Conservation (phyloP, 1,284 basidiomycete species). For the Malassezia restricta region DNA sequence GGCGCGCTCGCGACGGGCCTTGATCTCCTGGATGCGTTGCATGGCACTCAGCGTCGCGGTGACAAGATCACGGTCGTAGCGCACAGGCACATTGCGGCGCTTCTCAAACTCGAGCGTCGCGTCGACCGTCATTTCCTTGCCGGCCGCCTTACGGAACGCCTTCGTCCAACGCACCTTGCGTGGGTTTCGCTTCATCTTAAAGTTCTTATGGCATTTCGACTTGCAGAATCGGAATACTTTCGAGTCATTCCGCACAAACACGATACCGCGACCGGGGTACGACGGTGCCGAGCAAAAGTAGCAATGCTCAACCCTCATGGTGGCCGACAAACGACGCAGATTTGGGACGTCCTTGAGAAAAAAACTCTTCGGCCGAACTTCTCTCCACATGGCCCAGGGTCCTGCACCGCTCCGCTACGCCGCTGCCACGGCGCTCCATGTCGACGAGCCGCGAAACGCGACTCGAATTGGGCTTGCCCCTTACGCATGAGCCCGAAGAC, state of each 20-base stretch:
- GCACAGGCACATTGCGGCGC: constrained; percentile 89
- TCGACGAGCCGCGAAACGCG: not conserved
- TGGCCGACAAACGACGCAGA: not conserved
- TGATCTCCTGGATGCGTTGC: constrained; percentile 89
- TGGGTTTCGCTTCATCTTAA: constrained; percentile 97
- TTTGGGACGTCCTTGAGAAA: not conserved
- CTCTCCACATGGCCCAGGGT: not conserved
- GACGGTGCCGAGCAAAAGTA: constrained; percentile 72
- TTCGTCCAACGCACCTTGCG: constrained; percentile 99
- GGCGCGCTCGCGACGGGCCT: constrained; percentile 75
- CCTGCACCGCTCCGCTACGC: no score
- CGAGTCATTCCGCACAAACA: constrained; percentile 45
- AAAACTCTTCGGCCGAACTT: constrained; percentile 13
- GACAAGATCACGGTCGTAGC: constrained; percentile 89
- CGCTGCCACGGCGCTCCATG: no score
- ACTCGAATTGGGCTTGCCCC: not conserved
- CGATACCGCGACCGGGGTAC: constrained; percentile 69
- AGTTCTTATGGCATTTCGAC: constrained; percentile 47
- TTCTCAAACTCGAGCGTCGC: constrained; percentile 99
- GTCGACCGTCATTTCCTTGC: constrained; percentile 99
- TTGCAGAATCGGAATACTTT: constrained; percentile 44
- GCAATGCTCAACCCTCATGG: constrained; percentile 48
- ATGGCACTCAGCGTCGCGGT: constrained; percentile 93
- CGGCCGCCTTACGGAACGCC: constrained; percentile 94
- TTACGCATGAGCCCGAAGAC: not conserved